Evolutionary conservation across 768 basidiomycete species (phyloP), one percentile per base, ranked within the genome.

Genomic region (Serendipita vermifera): DNA sequence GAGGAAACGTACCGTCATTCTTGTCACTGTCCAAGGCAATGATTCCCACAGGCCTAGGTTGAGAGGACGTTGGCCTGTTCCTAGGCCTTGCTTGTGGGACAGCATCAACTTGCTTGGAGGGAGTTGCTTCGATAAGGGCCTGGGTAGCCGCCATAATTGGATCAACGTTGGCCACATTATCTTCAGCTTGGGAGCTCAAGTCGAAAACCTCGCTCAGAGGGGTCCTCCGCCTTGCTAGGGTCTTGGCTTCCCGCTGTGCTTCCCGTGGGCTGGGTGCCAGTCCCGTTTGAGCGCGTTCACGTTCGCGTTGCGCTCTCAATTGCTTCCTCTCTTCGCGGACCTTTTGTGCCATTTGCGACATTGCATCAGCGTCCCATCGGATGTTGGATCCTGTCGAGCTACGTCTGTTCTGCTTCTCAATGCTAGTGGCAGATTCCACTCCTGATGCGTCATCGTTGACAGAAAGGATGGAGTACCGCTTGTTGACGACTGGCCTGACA

Each of bases 391-490:
- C 46, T 26, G 46, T 29, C 17, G 46, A 51, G 46, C 20, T 22
- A 5, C 46, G 46, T 22, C 46, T 20, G n/a, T 51, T 29, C 15
- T 15, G 15, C n/a, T 51, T 51, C 22, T n/a, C n/a, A n/a, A 29
- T 26, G 46, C 31, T 29, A n/a, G 46, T 15, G 11, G 41, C 9
- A n/a, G 35, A 36, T n/a, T 36, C 9, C n/a, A 7, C 46, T 7
- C 20, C 46, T 22, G 24, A 15, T 29, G 46, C 24, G 9, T 51
- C 46, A 4, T 51, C 46, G n/a, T 9, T 26, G 9, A n/a, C n/a
- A n/a, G 46, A 22, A 9, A 51, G 46, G 29, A 51, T 51, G 46
- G 46, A 51, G n/a, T n/a, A n/a, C n/a, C n/a, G n/a, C n/a, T n/a
- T n/a, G n/a, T n/a, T n/a, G n/a, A n/a, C n/a, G n/a, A n/a, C n/a